Evolutionary conservation across 805 yeast species (phyloP), one percentile per base, ranked within the genome.

Genomic region (Kuraishia molischiana): DNA sequence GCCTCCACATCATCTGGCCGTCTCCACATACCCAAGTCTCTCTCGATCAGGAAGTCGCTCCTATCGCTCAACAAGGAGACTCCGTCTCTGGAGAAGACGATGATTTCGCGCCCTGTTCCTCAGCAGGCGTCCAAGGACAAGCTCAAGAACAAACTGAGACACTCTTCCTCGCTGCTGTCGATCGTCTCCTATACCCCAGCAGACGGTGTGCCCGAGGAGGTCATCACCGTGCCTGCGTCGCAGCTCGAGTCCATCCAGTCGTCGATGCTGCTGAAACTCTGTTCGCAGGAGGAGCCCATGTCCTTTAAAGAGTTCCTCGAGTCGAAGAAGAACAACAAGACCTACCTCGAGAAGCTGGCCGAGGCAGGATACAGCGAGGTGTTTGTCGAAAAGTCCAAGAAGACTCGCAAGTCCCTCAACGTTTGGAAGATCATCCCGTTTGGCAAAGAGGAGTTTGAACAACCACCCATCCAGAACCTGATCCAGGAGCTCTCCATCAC

Each of bases 51-150:
- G 57, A 59, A 48, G 46, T 56, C 52, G 13, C 51, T 50, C 9
- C 34, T 55, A 38, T 41, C 58, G 18, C 38, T 48, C 30, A 43
- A 39, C 35, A 21, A 38, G 22, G 38, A 39, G 17, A 43, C 48
- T 32, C 38, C 42, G 41, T 17, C 47, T 4, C 26, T 55, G 34
- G 62, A 56, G 38, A 62, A 61, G 40, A 48, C 59, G 5, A 62
- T 61, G 57, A 77, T 78, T 13, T 77, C 84, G 3, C 54, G 74
- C 39, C 85, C 85, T 1, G 63, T 70, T 3, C 77, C 80, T 5
- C 74, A 70, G 40, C 70, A 68, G 29, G 66, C 65, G 10, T 69
- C 82, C 13, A 62, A 75, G 26, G 75, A 69, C 42, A 77, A 74
- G 43, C 58, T 78, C 37, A 65, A 67, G 44, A 63, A 66, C 41